Base-by-base conservation (phyloP, 1,284 basidiomycete genomes). In the Mrakiaceae sp. region DNA sequence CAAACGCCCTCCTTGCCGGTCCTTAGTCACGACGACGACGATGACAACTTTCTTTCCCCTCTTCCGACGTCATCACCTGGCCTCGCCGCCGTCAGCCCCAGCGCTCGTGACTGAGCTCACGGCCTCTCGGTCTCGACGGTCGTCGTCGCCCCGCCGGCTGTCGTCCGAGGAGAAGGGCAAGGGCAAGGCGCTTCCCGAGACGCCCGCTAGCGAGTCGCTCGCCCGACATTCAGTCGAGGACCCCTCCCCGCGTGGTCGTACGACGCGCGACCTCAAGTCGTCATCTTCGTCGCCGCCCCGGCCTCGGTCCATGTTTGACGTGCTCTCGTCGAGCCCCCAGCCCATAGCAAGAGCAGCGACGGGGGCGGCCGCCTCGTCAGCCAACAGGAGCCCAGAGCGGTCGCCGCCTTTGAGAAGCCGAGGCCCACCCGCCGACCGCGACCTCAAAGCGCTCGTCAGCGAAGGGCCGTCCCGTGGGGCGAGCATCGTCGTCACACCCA, bases 401-500 rank as follows among this genome's bases (percentile, higher is more conserved):
- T 27, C 27, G 27, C 27, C 27, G 27, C 27, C 27, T 27, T 27
- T 27, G 27, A 27, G 27, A 27, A 27, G 2, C 27, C 27, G 27
- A 27, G 27, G 27, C 49, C n/a, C 5, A 60, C 27, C 27, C n/a
- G 58, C n/a, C 50, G 46, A 44, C 16, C 40, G 46, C 44, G 46
- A 47, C 46, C 57, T 58, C 57, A 58, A 58, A 3, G 57, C 57
- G 44, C 49, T 53, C 47, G 60, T 61, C 9, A 39, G 51, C 11
- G 27, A 10, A 16, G 60, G 60, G 9, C 60, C 60, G n/a, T 42
- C 60, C 7, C 12, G 49, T 53, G 60, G 60, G 16, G 60, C 60
- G 5, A 61, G 60, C 42, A 61, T 61, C 27, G 60, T 61, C 9
- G 60, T 61, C 7, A 61, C 60, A 53, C 60, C 60, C 2, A 61